Conservation (phyloP, 1,284 basidiomycete species). For the Cutaneotrichosporon daszewskae region DNA sequence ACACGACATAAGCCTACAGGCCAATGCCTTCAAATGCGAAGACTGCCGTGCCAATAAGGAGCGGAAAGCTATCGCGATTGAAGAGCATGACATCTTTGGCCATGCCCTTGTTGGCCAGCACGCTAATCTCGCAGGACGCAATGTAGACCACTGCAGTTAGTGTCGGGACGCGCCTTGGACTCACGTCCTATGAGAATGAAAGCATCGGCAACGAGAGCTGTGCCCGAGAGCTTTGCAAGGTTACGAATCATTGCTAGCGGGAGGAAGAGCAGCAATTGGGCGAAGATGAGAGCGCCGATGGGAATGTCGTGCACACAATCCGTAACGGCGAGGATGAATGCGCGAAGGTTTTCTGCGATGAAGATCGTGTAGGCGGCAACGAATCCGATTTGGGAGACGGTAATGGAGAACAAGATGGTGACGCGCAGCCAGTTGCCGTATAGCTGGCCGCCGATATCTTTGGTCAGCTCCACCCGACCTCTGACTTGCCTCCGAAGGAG, state of each 20-base stretch:
- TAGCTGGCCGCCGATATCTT: constrained; percentile 84
- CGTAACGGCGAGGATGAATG: constrained; percentile 80
- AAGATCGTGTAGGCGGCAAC: constrained; percentile 84
- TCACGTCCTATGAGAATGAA: constrained; percentile 81
- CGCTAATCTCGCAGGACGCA: constrained; percentile 67
- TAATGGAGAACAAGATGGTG: constrained; percentile 79
- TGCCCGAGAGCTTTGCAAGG: constrained; percentile 84
- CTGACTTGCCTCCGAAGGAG: constrained; percentile 74
- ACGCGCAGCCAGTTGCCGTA: constrained; percentile 92
- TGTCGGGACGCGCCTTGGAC: constrained; percentile 28
- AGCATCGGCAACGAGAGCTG: constrained; percentile 86
- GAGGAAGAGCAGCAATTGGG: constrained; percentile 79
- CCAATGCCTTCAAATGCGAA: constrained; percentile 99
- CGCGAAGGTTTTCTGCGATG: constrained; percentile 84
- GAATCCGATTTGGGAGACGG: constrained; percentile 74
- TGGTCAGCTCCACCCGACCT: constrained; percentile 4
- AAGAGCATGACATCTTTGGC: constrained; percentile 76
- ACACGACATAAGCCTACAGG: constrained; percentile 52
- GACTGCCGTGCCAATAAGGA: constrained; percentile 94
- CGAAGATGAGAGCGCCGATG: constrained; percentile 72
- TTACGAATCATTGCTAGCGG: constrained; percentile 81
- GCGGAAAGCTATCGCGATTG: constrained; percentile 80
- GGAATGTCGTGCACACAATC: constrained; percentile 67
- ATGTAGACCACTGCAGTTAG: constrained; percentile 63
- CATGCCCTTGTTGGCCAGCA: constrained; percentile 62